These are phyloP conservation scores for Colletotrichum aenigma DNA, from an alignment of 2,329 filamentous ascomycete genomes.

Conservation along the genomic window DNA sequence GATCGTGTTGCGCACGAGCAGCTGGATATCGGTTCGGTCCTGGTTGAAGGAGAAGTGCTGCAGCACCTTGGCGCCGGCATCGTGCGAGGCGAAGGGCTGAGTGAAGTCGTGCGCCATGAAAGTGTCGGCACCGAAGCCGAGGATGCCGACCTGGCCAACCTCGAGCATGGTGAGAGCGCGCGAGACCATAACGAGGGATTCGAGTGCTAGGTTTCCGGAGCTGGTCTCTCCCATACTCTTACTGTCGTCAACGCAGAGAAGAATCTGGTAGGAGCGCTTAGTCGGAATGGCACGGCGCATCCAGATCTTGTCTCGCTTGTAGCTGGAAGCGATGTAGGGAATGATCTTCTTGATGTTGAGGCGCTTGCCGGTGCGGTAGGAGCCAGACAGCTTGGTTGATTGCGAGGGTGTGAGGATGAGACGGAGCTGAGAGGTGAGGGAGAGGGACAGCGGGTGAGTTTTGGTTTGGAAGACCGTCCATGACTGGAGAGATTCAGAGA, in stretches of 20 bases:
- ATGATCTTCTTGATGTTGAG: slow-evolving; percentile 99
- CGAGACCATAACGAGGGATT: slow-evolving; percentile 91
- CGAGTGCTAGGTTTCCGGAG: slow-evolving; percentile 82
- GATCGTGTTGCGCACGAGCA: slow-evolving; percentile 78
- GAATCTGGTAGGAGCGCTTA: slow-evolving; percentile 95
- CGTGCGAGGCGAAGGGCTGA: slow-evolving; percentile 75
- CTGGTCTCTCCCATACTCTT: slow-evolving; percentile 87
- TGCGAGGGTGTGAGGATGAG: slow-evolving; percentile 94
- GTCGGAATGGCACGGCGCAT: slow-evolving; percentile 91
- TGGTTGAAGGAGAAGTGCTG: slow-evolving; percentile 86
- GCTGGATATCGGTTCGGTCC: slow-evolving; percentile 82
- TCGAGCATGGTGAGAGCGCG: slow-evolving; percentile 91
- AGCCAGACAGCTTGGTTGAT: slow-evolving; percentile 93
- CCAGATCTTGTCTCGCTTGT: slow-evolving; percentile 99
- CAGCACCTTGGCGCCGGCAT: slow-evolving; percentile 83
- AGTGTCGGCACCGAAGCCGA: slow-evolving; percentile 86
- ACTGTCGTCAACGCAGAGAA: slow-evolving; percentile 96
- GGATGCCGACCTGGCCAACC: slow-evolving; percentile 88
- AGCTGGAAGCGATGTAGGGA: slow-evolving; percentile 96
- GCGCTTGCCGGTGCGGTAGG: slow-evolving; percentile 96
- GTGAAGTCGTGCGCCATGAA: slow-evolving; percentile 87
- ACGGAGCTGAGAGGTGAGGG: slow-evolving; percentile 91
- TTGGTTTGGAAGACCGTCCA: slow-evolving; percentile 86
- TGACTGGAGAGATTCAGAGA: slow-evolving; percentile 67
- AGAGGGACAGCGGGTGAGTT: slow-evolving; percentile 85